Base-by-base conservation (phyloP, 23 red algal genomes). In the Agarophyton chilense region DNA sequence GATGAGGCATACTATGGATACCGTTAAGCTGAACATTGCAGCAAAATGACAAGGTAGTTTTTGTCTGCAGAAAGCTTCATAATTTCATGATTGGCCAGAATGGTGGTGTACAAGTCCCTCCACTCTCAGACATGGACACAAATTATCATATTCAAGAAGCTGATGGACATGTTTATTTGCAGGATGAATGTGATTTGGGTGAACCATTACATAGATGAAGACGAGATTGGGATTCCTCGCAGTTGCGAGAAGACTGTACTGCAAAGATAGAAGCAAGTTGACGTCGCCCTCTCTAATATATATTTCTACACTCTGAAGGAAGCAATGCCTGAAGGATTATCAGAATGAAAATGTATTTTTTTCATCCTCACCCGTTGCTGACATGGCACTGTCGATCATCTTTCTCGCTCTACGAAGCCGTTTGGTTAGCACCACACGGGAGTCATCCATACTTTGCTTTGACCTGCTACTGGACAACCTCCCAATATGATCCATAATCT, bases 81-180 rank as follows among this genome's bases (percentile, higher is more conserved):
- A 79, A 79, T 79, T 79, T 79, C 54, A 79, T 79, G n/a, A 79
- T 79, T 21, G 75, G 54, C 13, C n/a, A 79, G 1, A 40, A 40
- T 79, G 75, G 75, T 35, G 39, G 47, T 52, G 1, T 79, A 52
- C 43, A 55, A 32, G 3, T 6, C 19, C 75, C 39, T 32, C n/a
- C n/a, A n/a, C n/a, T n/a, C n/a, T n/a, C n/a, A n/a, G n/a, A n/a
- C n/a, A n/a, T n/a, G n/a, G n/a, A 50, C 40, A 52, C 13, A 24
- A 38, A 79, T 19, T 31, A 22, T 29, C 75, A 79, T 52, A 79
- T 3, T 2, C 1, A 53, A 21, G 44, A 21, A 32, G n/a, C 75
- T 29, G 75, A 79, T 47, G 28, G 39, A 33, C 3, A 52, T 42
- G 75, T 79, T 18, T 45, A 79, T 16, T 40, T 79, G 19, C 75